phyloP scores from a whole-genome alignment of 2,329 filamentous ascomycete genomes.

The Bipolaris sorokiniana region DNA sequence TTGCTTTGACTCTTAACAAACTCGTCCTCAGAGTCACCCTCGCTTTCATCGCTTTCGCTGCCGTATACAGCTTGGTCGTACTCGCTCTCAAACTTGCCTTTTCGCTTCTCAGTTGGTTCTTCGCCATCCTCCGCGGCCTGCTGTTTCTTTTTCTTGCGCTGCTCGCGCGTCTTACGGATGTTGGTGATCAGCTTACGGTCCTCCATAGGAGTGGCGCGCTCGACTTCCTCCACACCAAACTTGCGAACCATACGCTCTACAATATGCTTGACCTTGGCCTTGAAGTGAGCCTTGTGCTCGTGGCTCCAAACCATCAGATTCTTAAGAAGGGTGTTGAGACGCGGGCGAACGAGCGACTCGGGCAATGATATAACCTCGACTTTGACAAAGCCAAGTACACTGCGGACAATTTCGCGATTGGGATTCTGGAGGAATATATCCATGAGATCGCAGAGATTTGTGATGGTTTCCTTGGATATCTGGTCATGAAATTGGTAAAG shows the following conservation, averaged over 20 bases:
- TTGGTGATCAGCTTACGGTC: slow-evolving; percentile 91
- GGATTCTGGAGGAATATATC: slow-evolving; percentile 95
- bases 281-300: slow-evolving; percentile 97
- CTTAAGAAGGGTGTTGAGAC: slow-evolving; percentile 78
- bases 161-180: slow-evolving; percentile 93
- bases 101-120: slow-evolving; percentile 49
- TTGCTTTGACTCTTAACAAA: slow-evolving; percentile 43
- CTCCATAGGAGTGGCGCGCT: slow-evolving; percentile 79
- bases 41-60: slow-evolving; percentile 61
- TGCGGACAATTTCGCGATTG: slow-evolving; percentile 95
- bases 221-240: slow-evolving; percentile 82
- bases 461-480: slow-evolving; percentile 72
- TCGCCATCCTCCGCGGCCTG: slow-evolving; percentile 65
- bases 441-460: slow-evolving; percentile 90
- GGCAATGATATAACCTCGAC: slow-evolving; percentile 89
- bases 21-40: slow-evolving; percentile 50
- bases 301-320: slow-evolving; percentile 96
- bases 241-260: slow-evolving; percentile 91
- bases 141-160: slow-evolving; percentile 86
- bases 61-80: slow-evolving; percentile 97
- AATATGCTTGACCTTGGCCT: slow-evolving; percentile 97
- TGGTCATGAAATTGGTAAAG: slow-evolving; percentile 85
- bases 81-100: slow-evolving; percentile 81
- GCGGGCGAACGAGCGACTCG: slow-evolving; percentile 75
- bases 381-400: slow-evolving; percentile 94